Evolutionary conservation across 768 basidiomycete species (phyloP).

Genomic region (Lactifluus echinatus): DNA sequence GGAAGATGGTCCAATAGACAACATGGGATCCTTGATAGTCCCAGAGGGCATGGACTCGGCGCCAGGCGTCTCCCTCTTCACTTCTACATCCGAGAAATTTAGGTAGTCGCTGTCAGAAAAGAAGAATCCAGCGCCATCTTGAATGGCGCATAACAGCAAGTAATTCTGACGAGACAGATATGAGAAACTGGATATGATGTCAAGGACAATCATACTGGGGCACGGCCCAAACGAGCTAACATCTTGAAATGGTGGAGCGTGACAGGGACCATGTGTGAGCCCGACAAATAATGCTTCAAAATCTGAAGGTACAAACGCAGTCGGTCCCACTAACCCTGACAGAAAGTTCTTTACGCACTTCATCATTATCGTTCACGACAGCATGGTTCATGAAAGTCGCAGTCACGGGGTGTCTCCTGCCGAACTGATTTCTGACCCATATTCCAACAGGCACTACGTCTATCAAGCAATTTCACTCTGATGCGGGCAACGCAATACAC

Average conservation of each 20-base stretch:
- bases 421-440: conserved; percentile 54
- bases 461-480: conserved; percentile 26
- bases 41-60: conserved; percentile 21
- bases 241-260: conserved; percentile 71
- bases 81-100: conserved; percentile 18
- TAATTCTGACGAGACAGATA: conserved; percentile 33
- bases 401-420: conserved; percentile 45
- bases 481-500: background rate
- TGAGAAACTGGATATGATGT: background rate
- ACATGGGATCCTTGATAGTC: background rate
- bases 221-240: conserved; percentile 57
- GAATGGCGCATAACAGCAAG: conserved; percentile 52
- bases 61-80: conserved; percentile 19
- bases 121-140: conserved; percentile 59
- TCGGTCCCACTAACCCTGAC: conserved; percentile 30
- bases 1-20: conserved; percentile 20
- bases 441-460: conserved; percentile 49
- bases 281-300: conserved; percentile 23
- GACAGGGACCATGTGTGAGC: conserved; percentile 45
- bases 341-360: conserved; percentile 23
- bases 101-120: conserved; percentile 63
- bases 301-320: conserved; percentile 35
- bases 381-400: conserved; percentile 69
- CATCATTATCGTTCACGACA: conserved; percentile 53
- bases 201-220: conserved; percentile 38